Conservation (phyloP, 2,329 filamentous ascomycete species). For the Pseudogymnoascus destructans region DNA sequence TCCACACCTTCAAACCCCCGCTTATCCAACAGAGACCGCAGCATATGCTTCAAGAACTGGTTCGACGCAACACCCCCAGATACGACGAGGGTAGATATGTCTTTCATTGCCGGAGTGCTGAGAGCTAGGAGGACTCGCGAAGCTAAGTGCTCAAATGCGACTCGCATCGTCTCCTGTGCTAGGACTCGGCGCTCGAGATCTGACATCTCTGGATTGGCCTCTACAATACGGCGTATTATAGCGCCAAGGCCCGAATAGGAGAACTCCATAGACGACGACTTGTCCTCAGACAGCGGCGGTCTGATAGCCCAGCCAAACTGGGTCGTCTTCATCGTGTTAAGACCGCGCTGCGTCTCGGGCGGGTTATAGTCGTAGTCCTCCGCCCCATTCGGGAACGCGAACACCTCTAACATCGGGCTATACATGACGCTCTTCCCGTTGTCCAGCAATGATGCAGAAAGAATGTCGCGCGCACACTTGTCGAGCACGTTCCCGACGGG, state of each 20-base stretch:
- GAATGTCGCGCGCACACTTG: conserved; percentile 65
- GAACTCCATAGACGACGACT: conserved; percentile 42
- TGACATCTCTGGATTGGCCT: conserved; percentile 32
- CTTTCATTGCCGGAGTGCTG: conserved; percentile 16
- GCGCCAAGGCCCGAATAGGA: conserved; percentile 64
- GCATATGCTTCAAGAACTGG: conserved; percentile 57
- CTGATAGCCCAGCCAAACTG: conserved; percentile 55
- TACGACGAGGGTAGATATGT: conserved; percentile 55
- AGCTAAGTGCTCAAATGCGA: conserved; percentile 78
- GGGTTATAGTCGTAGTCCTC: conserved; percentile 33
- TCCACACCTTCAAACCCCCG: conserved; percentile 49
- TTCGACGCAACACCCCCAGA: conserved; percentile 89
- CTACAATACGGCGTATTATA: conserved; percentile 45
- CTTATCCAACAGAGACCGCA: conserved; percentile 43
- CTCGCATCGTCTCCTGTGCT: conserved; percentile 60
- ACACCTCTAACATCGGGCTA: conserved; percentile 63
- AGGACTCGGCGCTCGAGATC: conserved; percentile 52
- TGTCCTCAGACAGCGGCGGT: conserved; percentile 47
- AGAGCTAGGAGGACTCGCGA: conserved; percentile 61
- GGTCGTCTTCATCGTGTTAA: conserved; percentile 30
- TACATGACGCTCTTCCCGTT: conserved; percentile 57
- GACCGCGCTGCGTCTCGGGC: conserved; percentile 43
- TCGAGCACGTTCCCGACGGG: conserved; percentile 87
- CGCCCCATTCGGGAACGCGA: conserved; percentile 49
- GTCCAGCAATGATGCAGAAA: conserved; percentile 48